A percentile compares a stretch with the other conserved stretches of the same genome.
Evolutionary conservation across 331 rosid species (phyloP).

Genomic region (Quercus phellos): DNA sequence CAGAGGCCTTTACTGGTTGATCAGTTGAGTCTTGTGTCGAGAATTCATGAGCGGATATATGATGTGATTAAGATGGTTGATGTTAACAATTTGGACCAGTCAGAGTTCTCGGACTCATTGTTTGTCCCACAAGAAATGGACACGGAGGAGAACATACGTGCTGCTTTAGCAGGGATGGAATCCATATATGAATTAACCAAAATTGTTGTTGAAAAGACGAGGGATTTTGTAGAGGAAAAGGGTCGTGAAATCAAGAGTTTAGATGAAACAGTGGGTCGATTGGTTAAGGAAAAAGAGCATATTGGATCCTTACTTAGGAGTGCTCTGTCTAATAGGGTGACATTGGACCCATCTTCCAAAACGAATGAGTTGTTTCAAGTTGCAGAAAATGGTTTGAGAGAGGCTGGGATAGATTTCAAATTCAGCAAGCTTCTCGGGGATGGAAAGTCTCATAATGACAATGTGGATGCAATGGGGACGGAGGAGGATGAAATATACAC

Average conservation of each 20-base stretch:
- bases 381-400: conserved; percentile 87
- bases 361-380: conserved; percentile 65
- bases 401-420: conserved; percentile 85
- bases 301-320: conserved; percentile 89
- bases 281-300: conserved; percentile 82
- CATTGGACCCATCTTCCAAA: conserved; percentile 47
- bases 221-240: conserved; percentile 64
- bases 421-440: conserved; percentile 70
- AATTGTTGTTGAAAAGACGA: conserved; percentile 55
- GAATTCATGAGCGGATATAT: conserved; percentile 70
- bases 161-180: conserved; percentile 94
- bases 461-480: conserved; percentile 29
- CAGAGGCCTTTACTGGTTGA: conserved; percentile 72
- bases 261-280: conserved; percentile 60
- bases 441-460: conserved; percentile 38
- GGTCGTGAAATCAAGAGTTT: conserved; percentile 47
- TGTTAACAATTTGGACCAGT: conserved; percentile 41
- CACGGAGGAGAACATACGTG: conserved; percentile 76
- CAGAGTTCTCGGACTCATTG: conserved; percentile 71
- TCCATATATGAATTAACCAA: conserved; percentile 62
- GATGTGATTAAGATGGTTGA: conserved; percentile 55
- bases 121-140: conserved; percentile 88
- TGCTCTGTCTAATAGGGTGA: conserved; percentile 65
- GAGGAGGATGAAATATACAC: conserved; percentile 77
- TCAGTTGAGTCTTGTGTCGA: conserved; percentile 72